Evolutionary conservation across 306 rosid genomes (phyloP), one percentile per base, ranked within the genome.

Genomic region (Delonix regia): DNA sequence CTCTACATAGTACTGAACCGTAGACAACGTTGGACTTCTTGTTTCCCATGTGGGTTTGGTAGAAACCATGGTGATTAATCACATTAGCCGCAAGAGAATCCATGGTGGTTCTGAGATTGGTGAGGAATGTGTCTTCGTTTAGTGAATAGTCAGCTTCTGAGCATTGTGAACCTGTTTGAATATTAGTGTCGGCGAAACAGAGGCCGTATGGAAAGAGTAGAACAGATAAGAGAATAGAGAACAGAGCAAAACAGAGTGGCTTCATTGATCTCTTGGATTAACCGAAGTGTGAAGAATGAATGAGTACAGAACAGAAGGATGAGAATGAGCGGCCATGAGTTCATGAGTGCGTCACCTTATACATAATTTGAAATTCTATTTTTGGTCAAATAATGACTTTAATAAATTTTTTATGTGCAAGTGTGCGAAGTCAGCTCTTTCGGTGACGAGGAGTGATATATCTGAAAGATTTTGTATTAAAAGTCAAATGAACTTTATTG

Each of bases 1-100:
- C 91, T 78, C 88, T 90, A 5, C 91, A 90, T 73, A 85, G 76
- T 0, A 84, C 45, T 18, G 77, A 62, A n/a, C 91, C 91, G 71
- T 75, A 89, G 53, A 90, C 70, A 66, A 57, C 80, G 80, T 61
- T 19, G 57, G 52, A 27, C 5, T 28, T 57, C 33, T 64, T 83
- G 74, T 80, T 56, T 44, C 86, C 88, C 0, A 42, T 75, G 6
- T 47, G 24, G 16, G 77, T 72, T 81, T 81, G 85, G 85, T 83
- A 82, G 68, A 89, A 89, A 13, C 94, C 91, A 1, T 75, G 77
- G 53, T 49, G 71, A 69, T 63, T 16, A 4, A 86, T 83, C 5
- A 72, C 88, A 0, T 89, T 89, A 2, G 74, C 69, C 1, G 77
- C 68, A 3, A 89, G 86, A 16, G 87, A 77, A 51, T 78, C 74